Evolutionary conservation across 2,329 filamentous ascomycete species (phyloP), one percentile per base, ranked within the genome.

Genomic region (Claviceps maximensis): DNA sequence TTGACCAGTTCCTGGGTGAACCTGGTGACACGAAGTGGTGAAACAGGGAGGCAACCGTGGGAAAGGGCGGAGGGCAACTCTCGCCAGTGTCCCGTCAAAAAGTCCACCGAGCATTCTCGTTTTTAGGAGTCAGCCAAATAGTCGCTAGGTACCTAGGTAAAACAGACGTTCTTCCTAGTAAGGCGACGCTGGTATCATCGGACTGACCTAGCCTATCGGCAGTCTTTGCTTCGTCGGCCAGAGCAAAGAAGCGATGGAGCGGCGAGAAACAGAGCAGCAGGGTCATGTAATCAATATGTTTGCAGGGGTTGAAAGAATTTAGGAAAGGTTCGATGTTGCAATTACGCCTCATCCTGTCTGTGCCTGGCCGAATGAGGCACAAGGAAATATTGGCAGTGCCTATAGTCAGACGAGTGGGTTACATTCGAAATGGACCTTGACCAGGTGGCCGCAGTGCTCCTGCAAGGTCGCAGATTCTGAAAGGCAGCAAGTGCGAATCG

Each of bases 1-100:
- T 56, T 56, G 54, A 56, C 50, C 23, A 54, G 44, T 56, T 53
- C 50, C 47, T 45, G 50, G 41, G 47, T 33, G 29, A 42, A 45
- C 46, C 49, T 41, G 53, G 52, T 49, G 48, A 53, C 51, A 40
- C 50, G 17, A 29, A 29, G 45, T 38, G 40, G 44, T 55, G 53
- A 55, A 56, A 56, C 53, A 51, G 46, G 55, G 50, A 41, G 48
- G 21, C 31, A 33, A 21, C 13, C 29, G 10, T 47, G 15, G 29
- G 23, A 19, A 9, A 40, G 31, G 40, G 23, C 19, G 50, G 42
- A 51, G 31, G n/a, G 47, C 40, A 13, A 27, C 36, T 45, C 23
- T 46, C 25, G 8, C 29, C 19, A 21, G 5, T n/a, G n/a, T 10
- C 46, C 19, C 29, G n/a, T 48, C 27, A 12, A 47, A 47, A 29